Base-by-base conservation (phyloP, 139 green algal species). In the Chlorella sp. region DNA sequence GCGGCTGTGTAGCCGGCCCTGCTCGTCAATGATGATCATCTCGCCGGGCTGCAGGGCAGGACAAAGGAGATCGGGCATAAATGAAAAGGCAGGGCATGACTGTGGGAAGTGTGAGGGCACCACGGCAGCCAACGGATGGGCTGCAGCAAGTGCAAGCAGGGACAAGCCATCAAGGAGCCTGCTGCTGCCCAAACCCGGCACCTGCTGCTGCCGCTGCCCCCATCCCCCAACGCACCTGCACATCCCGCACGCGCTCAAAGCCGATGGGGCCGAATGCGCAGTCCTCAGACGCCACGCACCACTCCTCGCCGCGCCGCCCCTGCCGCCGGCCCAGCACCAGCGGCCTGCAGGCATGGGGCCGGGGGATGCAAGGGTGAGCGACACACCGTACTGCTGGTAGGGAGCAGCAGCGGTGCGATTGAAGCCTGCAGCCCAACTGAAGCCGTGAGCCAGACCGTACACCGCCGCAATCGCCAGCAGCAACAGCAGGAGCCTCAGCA, bases 211-310 rank as follows among this genome's bases (percentile, higher is more conserved):
- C 44, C 7, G 7, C 44, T 11, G 7, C 7, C 44, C 44, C 44
- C 7, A 55, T 11, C 44, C 44, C 44, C 44, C n/a, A n/a, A n/a
- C 51, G 51, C 51, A 60, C 51, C 51, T 72, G 71, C 44, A 99
- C 94, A 87, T 99, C 97, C 25, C 98, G 85, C 74, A 99, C 94
- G 65, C 94, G 91, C 89, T 96, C 88, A 86, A 98, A 99, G 15
- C 95, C 97, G 72, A 99, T 98, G 71, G 98, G 98, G 25, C 98
- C 98, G 87, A 99, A 99, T 4, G 98, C 96, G 82, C 95, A 98
- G 90, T 99, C 98, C 91, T 99, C 98, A 20, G 88, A 96, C 2
- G 98, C 96, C 13, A 99, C 92, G 87, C 93, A 97, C 85, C 89
- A 99, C 87, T 99, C 96, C 44, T 94, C 89, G 26, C 96, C 92